Evolutionary conservation across 257 asterid species (phyloP).

Genomic region (Plectranthus barbatus): DNA sequence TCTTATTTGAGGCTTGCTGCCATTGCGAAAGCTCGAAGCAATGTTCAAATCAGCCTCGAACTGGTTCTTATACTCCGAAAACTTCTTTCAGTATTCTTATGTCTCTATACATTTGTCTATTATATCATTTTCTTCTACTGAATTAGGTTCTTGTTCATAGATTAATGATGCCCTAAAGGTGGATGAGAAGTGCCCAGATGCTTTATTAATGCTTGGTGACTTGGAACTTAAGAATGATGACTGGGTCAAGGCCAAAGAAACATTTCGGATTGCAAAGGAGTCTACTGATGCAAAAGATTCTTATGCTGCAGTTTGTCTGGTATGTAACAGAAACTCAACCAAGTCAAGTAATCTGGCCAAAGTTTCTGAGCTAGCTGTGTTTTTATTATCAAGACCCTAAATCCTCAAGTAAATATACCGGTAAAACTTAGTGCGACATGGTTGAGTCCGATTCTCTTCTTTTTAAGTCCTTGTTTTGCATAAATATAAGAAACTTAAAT

Average conservation of each 20-base stretch:
- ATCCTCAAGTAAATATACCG: neutral
- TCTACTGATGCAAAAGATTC: constrained; percentile 71
- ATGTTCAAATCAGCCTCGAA: constrained; percentile 76
- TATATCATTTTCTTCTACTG: neutral
- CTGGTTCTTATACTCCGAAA: constrained; percentile 57
- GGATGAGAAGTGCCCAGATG: constrained; percentile 88
- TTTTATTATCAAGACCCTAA: neutral
- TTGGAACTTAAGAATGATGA: constrained; percentile 98
- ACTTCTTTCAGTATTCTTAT: constrained; percentile 7
- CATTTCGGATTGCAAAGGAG: constrained; percentile 81
- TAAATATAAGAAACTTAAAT: neutral
- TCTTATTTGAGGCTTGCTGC: constrained; percentile 96
- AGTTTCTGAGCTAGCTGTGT: neutral
- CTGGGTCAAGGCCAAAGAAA: constrained; percentile 99
- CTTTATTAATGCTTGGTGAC: constrained; percentile 93
- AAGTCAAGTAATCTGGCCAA: neutral
- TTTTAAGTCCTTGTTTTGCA: neutral
- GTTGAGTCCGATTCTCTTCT: neutral
- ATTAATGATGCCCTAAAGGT: constrained; percentile 79
- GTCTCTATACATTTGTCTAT: neutral
- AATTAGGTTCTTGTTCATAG: constrained; percentile 34
- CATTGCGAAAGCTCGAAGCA: constrained; percentile 81
- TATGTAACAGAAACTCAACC: constrained; percentile 20
- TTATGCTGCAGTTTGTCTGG: constrained; percentile 97
- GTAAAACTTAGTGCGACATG: neutral